Percentiles rank a stretch among this genome's conserved stretches.
These are phyloP conservation scores for Arthrobotrys sphaeroides DNA, from an alignment of 2,329 filamentous ascomycete species.

Conservation along the genomic window DNA sequence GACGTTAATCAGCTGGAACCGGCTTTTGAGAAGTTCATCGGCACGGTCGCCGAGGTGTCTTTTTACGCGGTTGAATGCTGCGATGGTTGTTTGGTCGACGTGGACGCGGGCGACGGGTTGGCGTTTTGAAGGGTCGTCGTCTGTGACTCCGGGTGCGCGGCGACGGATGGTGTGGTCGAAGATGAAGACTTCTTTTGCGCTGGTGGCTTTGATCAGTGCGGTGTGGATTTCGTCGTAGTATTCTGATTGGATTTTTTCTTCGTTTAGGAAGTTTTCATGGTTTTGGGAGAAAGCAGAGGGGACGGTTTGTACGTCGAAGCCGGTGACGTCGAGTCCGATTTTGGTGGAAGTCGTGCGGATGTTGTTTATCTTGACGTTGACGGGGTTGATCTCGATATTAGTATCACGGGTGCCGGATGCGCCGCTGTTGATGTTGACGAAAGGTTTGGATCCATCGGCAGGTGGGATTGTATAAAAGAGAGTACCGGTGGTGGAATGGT, in stretches of 20 bases:
- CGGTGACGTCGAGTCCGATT: constrained; percentile 76
- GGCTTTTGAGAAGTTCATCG: constrained; percentile 67
- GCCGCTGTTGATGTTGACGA: constrained; percentile 73
- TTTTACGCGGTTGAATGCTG: constrained; percentile 70
- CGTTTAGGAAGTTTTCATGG: constrained; percentile 71
- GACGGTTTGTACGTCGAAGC: constrained; percentile 73
- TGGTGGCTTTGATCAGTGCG: constrained; percentile 74
- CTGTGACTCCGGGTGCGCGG: constrained; percentile 62
- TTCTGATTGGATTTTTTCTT: constrained; percentile 72
- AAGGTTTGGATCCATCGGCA: constrained; percentile 69
- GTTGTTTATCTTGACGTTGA: constrained; percentile 73
- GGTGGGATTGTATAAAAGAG: constrained; percentile 71
- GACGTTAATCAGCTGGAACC: constrained; percentile 76
- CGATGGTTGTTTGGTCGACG: constrained; percentile 74
- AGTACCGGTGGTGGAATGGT: constrained; percentile 56
- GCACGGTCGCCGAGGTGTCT: constrained; percentile 68
- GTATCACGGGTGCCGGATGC: constrained; percentile 70
- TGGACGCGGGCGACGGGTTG: constrained; percentile 76
- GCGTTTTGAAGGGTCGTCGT: constrained; percentile 63
- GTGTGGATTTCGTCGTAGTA: constrained; percentile 88
- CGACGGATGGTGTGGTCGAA: constrained; percentile 78
- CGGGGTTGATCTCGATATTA: constrained; percentile 69
- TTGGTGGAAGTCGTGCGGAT: constrained; percentile 74
- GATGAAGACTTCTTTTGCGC: constrained; percentile 71
- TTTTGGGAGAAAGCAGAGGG: constrained; percentile 68